Conservation (phyloP, 225 moss, liverwort and hornwort genomes). For the Marchantia paleacea region DNA sequence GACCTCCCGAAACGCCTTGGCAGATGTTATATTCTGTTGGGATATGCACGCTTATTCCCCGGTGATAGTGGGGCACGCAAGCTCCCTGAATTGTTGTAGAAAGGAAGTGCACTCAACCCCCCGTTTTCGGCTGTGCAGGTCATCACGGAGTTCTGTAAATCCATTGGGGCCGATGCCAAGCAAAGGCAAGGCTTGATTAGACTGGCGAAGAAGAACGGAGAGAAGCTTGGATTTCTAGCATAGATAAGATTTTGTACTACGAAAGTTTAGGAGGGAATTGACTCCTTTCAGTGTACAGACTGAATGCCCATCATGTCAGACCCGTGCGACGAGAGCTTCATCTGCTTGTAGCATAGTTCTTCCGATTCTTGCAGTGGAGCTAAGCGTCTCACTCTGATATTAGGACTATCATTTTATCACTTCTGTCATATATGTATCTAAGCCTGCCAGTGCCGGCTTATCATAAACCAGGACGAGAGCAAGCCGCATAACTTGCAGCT, state of each 20-base stretch:
- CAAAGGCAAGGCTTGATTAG: conserved; percentile 94
- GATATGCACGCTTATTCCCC: not conserved
- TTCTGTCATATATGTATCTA: not conserved
- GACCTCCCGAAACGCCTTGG: too few relatives aligned
- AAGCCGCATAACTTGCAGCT: not conserved
- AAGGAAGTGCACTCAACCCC: not conserved
- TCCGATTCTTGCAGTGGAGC: not conserved
- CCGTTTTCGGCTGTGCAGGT: conserved; percentile 46
- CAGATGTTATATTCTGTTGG: not conserved
- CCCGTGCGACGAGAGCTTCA: not conserved
- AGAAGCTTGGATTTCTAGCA: conserved; percentile 85
- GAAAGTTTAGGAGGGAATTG: conserved; percentile 13
- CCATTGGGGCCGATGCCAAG: conserved; percentile 93
- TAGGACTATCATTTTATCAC: not conserved
- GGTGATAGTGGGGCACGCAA: not conserved
- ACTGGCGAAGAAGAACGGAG: conserved; percentile 94
- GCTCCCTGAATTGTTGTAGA: not conserved
- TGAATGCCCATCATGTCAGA: not conserved
- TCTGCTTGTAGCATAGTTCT: conserved; percentile 9
- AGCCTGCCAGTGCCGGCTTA: not conserved
- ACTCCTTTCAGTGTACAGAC: conserved; percentile 1
- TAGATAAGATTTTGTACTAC: conserved; percentile 10
- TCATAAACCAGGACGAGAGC: not conserved
- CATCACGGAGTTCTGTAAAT: conserved; percentile 93
- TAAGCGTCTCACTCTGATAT: not conserved